A percentile compares a stretch with the other conserved stretches of the same genome.
These are phyloP conservation scores for Suillus spraguei DNA, from an alignment of 768 basidiomycete species.

Conservation along the genomic window DNA sequence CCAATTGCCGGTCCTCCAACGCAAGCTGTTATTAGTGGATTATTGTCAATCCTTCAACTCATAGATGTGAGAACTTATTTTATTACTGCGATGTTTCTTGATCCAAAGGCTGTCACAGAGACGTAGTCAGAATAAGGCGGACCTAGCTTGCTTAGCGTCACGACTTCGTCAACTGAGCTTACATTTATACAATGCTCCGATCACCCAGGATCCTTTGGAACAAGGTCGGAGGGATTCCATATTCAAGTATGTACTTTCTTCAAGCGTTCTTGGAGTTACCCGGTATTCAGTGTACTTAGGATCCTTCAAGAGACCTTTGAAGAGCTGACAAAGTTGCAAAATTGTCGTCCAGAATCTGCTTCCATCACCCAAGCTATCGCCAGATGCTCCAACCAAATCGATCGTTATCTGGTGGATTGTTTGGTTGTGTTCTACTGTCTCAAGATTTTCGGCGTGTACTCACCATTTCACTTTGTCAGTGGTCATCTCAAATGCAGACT, in stretches of 20 bases:
- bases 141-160: not conserved
- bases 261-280: not conserved
- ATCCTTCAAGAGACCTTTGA: not conserved
- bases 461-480: not conserved
- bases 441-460: not conserved
- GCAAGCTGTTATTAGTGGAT: too few relatives aligned
- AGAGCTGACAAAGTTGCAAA: not conserved
- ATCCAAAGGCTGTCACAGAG: not conserved
- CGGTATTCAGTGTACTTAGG: not conserved
- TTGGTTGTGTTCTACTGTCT: not conserved
- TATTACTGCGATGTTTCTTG: not conserved
- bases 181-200: not conserved
- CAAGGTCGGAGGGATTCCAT: not conserved
- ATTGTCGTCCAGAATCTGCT: not conserved
- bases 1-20: not conserved
- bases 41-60: too few relatives aligned
- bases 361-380: not conserved
- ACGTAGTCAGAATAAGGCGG: not conserved
- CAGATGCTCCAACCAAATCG: not conserved
- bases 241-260: slow-evolving; percentile 4
- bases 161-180: not conserved
- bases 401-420: not conserved
- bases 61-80: too few relatives aligned
- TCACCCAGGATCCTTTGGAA: not conserved
- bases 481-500: not conserved